These are phyloP conservation scores for Meyerozyma smithsonii DNA, from an alignment of 1,139 yeast species.

Conservation along the genomic window DNA sequence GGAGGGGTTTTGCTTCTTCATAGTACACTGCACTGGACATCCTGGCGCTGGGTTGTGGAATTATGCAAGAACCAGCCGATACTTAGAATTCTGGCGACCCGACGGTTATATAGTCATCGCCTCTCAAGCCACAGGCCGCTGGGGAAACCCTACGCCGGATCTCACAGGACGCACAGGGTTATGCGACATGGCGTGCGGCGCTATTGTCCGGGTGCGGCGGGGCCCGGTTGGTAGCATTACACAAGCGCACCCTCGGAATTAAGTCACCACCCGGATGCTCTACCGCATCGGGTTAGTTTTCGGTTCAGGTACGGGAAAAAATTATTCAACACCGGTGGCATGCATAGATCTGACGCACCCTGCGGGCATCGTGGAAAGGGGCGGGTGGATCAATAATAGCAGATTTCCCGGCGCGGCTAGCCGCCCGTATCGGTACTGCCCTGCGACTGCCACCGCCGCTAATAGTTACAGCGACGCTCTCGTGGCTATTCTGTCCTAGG, in stretches of 20 bases:
- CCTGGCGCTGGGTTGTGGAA: background rate
- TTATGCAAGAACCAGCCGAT: background rate
- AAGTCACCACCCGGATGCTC: background rate
- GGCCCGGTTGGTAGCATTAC: too few relatives aligned
- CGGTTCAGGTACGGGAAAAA: background rate
- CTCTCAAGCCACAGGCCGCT: background rate
- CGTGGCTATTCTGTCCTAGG: too few relatives aligned
- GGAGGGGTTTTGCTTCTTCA: conserved; percentile 2
- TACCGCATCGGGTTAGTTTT: background rate
- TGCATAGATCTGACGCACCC: conserved; percentile 1
- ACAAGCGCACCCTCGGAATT: background rate
- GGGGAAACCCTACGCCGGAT: conserved; percentile 3
- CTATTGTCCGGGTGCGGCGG: too few relatives aligned
- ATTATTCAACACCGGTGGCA: background rate
- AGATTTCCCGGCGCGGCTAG: too few relatives aligned
- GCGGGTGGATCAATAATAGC: background rate
- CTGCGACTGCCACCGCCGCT: too few relatives aligned
- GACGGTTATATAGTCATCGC: background rate
- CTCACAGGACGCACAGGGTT: conserved; percentile 2
- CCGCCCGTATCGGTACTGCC: too few relatives aligned
- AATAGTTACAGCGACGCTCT: too few relatives aligned
- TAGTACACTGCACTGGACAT: conserved; percentile 2
- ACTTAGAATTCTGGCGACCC: background rate
- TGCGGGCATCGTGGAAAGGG: background rate
- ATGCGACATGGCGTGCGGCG: conserved; percentile 1